Evolutionary conservation across 1,284 basidiomycete species (phyloP).

Genomic region (Ustilago bromivora): DNA sequence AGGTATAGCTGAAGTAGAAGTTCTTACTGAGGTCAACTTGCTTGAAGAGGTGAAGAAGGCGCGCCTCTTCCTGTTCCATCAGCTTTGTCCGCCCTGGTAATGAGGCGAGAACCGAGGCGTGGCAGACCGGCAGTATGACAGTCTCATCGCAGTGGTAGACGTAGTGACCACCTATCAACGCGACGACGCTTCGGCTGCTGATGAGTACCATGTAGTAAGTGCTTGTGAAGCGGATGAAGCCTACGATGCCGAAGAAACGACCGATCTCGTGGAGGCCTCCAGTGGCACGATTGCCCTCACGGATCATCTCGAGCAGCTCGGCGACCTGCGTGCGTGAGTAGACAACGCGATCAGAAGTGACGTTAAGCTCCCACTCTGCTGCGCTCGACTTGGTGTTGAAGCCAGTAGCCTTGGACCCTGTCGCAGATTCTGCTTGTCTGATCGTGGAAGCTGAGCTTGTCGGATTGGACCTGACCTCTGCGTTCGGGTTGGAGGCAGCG

Average conservation of each 20-base stretch:
- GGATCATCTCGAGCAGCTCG: constrained; percentile 89
- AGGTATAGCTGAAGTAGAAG: constrained; percentile 98
- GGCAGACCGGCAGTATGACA: constrained; percentile 77
- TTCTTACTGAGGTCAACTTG: constrained; percentile 98
- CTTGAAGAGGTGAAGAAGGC: constrained; percentile 89
- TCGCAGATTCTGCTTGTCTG: not conserved
- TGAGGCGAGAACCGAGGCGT: constrained; percentile 51
- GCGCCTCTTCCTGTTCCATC: constrained; percentile 66
- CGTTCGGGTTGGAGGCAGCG: constrained; percentile 4
- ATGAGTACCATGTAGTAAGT: constrained; percentile 75
- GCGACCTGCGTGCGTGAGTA: constrained; percentile 91
- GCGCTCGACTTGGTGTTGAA: not conserved
- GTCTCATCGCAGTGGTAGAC: constrained; percentile 96
- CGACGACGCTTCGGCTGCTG: constrained; percentile 89
- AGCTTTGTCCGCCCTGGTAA: constrained; percentile 60
- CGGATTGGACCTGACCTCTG: constrained; percentile 11
- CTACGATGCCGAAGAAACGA: constrained; percentile 75
- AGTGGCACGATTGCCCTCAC: constrained; percentile 88
- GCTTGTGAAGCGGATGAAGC: constrained; percentile 70
- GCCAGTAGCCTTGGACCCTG: not conserved
- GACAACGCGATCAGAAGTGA: constrained; percentile 70
- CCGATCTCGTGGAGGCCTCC: constrained; percentile 85
- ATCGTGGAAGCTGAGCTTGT: constrained; percentile 6
- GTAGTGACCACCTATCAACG: constrained; percentile 94
- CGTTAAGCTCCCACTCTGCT: constrained; percentile 61